A percentile compares a stretch with the other conserved stretches of the same genome.
These are phyloP conservation scores for Elymus sibiricus DNA, from an alignment of 176 grass and related monocot genomes.

Conservation along the genomic window DNA sequence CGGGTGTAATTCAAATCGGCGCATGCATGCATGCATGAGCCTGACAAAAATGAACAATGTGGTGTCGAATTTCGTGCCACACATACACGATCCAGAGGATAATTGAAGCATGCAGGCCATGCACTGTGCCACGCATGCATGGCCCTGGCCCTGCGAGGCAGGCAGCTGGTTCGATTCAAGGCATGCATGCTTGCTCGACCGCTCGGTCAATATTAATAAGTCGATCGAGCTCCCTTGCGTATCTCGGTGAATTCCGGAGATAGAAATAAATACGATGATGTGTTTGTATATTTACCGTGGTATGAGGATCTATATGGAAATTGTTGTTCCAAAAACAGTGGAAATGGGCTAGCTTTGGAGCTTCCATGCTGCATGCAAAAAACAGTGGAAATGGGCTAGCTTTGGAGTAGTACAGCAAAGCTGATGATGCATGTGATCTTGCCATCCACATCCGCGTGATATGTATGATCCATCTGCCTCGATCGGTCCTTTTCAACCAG, in stretches of 20 bases:
- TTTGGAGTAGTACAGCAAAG: no score
- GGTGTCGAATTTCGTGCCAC: neutral
- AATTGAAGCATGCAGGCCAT: neutral
- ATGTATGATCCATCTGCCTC: conserved; percentile 12
- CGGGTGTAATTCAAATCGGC: neutral
- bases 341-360: no score
- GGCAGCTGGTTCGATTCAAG: no score
- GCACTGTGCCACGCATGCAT: neutral
- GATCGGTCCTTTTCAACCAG: conserved; percentile 22
- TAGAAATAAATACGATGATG: no score
- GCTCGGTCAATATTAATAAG: no score
- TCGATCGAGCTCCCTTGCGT: no score
- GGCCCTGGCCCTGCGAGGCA: no score
- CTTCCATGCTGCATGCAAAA: neutral
- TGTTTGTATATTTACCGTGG: no score
- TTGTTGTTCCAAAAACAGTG: neutral
- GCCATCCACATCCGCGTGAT: neutral
- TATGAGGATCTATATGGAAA: no score
- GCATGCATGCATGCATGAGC: neutral
- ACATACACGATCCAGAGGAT: neutral
- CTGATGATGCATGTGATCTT: neutral
- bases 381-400: neutral
- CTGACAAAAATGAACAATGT: neutral
- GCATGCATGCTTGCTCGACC: no score
- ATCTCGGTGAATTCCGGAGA: no score